Evolutionary conservation across 2,329 filamentous ascomycete genomes (phyloP), one percentile per base, ranked within the genome.

Genomic region (Colletotrichum siamense): DNA sequence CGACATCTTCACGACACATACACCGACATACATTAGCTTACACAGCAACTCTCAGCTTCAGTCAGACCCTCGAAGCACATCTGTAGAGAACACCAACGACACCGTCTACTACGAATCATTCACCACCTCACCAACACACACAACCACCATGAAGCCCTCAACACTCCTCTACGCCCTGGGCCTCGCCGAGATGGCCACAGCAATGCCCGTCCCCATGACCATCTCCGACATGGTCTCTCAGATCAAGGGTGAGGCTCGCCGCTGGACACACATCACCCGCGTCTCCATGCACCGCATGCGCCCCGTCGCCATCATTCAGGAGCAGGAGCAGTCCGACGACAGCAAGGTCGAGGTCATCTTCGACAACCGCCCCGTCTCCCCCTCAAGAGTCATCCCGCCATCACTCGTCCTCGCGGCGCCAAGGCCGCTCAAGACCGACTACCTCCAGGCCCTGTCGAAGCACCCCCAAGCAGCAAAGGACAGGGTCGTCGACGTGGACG

Each of bases 401-500:
- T 77, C 75, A 30, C 18, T 76, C 9, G 75, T 72, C 30, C 63
- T 77, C 7, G 69, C 75, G 3, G 75, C 75, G 10, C 64, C 69
- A 3, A 61, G 65, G 24, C 76, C 76, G 12, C 52, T 77, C 8
- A 73, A 77, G n/a, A 77, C 76, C n/a, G 57, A 24, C 65, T 77
- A 73, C 65, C 76, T 77, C n/a, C 76, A 76, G 22, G 59, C 66
- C 16, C 65, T 77, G 15, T 55, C 73, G 6, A 71, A 55, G 69
- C 30, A 74, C 13, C 55, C 39, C 0, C 34, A 26, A 30, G 18
- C 28, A 57, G 49, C 44, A 28, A 77, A 64, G 63, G 75, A 72
- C 36, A 72, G 64, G n/a, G 65, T 77, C 8, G 64, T 77, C n/a
- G 76, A 77, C 13, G 69, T 77, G 6, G 74, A 62, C 22, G 76